phyloP scores from a whole-genome alignment of 345 rosid species.

The Gossypium ekmanianum region DNA sequence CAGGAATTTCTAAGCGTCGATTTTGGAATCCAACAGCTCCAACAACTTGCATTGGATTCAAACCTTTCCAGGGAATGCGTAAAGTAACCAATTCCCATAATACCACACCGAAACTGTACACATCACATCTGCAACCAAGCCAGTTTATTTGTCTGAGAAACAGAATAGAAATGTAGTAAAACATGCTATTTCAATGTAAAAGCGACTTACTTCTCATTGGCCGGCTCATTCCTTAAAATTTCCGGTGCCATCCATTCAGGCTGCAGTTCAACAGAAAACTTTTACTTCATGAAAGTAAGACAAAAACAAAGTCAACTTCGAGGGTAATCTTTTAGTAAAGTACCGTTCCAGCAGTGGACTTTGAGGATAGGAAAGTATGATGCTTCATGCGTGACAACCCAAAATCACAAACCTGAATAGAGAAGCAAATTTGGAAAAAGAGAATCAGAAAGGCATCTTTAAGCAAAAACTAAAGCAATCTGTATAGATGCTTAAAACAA shows the following conservation, averaged over 20 bases:
- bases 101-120: conserved; percentile 96
- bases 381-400: conserved; percentile 92
- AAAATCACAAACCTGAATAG: conserved; percentile 77
- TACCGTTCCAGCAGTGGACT: conserved; percentile 98
- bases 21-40: conserved; percentile 99
- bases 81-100: conserved; percentile 88
- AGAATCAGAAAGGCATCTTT: not conserved
- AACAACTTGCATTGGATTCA: conserved; percentile 97
- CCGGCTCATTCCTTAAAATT: conserved; percentile 93
- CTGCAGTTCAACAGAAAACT: conserved; percentile 43
- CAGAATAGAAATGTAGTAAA: not conserved
- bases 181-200: not conserved
- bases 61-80: conserved; percentile 81
- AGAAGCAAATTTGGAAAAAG: conserved; percentile 16
- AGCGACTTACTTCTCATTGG: conserved; percentile 80
- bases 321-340: conserved; percentile 13
- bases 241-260: conserved; percentile 99
- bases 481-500: not conserved
- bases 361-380: conserved; percentile 87
- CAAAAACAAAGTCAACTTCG: not conserved
- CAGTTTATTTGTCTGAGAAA: conserved; percentile 18
- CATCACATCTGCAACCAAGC: conserved; percentile 73
- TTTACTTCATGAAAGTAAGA: not conserved
- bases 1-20: conserved; percentile 84
- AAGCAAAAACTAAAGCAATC: conserved; percentile 6